Evolutionary conservation across 2,329 filamentous ascomycete genomes (phyloP).

Genomic region (Pyrenophora seminiperda): DNA sequence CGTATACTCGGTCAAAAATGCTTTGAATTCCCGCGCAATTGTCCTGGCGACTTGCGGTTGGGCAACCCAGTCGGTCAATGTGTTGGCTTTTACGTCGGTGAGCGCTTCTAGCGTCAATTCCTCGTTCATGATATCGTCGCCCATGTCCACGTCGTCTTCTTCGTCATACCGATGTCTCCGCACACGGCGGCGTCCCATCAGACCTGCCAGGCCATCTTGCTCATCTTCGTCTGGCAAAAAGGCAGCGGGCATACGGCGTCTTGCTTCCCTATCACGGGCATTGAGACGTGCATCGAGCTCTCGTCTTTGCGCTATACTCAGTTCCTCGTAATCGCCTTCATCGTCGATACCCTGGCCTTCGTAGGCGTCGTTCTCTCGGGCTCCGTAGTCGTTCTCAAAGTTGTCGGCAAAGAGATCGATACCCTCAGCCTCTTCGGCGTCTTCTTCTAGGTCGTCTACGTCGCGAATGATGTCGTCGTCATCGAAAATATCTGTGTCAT

Average conservation of each 20-base stretch:
- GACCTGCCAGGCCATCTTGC: conserved; percentile 80
- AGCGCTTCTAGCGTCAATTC: conserved; percentile 91
- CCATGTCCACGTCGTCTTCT: conserved; percentile 88
- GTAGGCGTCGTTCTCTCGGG: conserved; percentile 64
- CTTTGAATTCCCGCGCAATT: conserved; percentile 95
- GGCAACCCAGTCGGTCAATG: conserved; percentile 92
- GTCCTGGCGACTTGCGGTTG: conserved; percentile 88
- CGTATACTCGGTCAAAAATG: conserved; percentile 94
- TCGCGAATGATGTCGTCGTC: conserved; percentile 69
- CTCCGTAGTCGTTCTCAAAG: conserved; percentile 66
- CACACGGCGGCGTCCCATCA: conserved; percentile 83
- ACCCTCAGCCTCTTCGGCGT: conserved; percentile 71
- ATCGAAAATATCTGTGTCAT: conserved; percentile 72
- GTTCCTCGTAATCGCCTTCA: conserved; percentile 75
- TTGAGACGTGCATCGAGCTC: conserved; percentile 74
- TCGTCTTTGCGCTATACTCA: conserved; percentile 70
- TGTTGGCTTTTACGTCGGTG: conserved; percentile 90
- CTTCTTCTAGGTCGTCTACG: conserved; percentile 70
- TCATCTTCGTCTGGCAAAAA: conserved; percentile 84
- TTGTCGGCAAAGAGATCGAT: conserved; percentile 74
- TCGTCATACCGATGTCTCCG: conserved; percentile 92
- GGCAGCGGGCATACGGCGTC: conserved; percentile 69
- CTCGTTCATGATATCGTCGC: conserved; percentile 91
- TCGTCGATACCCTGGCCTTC: conserved; percentile 76
- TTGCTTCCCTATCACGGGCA: conserved; percentile 73